Evolutionary conservation across 1,284 basidiomycete genomes (phyloP).

Genomic region (Trichosporon inkin): DNA sequence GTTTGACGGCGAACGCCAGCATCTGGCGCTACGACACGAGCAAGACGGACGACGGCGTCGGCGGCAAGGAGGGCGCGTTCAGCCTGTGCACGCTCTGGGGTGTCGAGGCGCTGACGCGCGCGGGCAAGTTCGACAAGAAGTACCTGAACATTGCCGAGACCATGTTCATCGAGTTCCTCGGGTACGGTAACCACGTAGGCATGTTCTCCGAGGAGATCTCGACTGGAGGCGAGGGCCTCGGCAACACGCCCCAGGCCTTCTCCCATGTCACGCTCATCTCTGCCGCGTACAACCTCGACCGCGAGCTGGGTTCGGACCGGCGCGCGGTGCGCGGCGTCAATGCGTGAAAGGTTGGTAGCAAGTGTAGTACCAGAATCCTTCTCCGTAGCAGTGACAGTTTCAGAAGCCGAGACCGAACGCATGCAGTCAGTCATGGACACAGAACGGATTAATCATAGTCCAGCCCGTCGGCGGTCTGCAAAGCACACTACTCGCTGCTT

Average conservation of each 20-base stretch:
- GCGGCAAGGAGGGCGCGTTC: conserved; percentile 78
- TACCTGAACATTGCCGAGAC: conserved; percentile 54
- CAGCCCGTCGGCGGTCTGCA: too few species aligned
- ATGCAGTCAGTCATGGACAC: too few species aligned
- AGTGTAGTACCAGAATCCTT: background rate
- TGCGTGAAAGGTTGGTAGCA: background rate
- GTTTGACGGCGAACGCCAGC: conserved; percentile 68
- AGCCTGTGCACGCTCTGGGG: conserved; percentile 57
- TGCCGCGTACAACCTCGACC: conserved; percentile 51
- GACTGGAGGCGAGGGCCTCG: conserved; percentile 49
- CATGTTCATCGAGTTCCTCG: conserved; percentile 47
- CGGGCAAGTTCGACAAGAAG: conserved; percentile 65
- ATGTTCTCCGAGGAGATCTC: conserved; percentile 67
- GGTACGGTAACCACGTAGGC: conserved; percentile 80
- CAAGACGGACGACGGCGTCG: conserved; percentile 82
- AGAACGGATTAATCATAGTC: too few species aligned
- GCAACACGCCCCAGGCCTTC: conserved; percentile 50
- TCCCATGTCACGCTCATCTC: conserved; percentile 49
- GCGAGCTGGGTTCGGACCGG: conserved; percentile 27
- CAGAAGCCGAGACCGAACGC: too few species aligned
- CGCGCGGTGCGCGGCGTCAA: background rate
- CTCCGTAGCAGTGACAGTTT: background rate
- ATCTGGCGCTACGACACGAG: conserved; percentile 63
- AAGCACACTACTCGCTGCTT: too few species aligned
- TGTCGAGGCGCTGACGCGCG: conserved; percentile 78